Conservation (phyloP, 2,329 filamentous ascomycete genomes). For the Cladosporium phlei region DNA sequence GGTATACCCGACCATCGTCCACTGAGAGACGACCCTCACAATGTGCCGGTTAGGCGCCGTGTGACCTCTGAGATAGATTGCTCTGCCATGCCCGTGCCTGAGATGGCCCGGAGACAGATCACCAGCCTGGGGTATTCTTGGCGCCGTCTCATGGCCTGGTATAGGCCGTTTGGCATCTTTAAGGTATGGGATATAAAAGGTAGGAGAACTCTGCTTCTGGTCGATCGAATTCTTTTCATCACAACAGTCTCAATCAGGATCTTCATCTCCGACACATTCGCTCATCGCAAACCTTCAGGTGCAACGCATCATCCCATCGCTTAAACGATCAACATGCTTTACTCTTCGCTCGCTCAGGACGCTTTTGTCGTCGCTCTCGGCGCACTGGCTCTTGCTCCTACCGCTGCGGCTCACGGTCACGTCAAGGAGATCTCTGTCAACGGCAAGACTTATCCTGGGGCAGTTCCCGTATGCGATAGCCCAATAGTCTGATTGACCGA, state of each 20-base stretch:
- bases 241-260: not conserved
- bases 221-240: not conserved
- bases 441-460: slow-evolving; percentile 37
- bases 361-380: slow-evolving; percentile 4
- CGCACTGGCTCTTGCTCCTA: slow-evolving; percentile 8
- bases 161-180: not conserved
- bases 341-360: slow-evolving; percentile 12
- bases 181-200: slow-evolving; percentile 5
- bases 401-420: slow-evolving; percentile 41
- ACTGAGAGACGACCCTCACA: not conserved
- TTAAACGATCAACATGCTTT: slow-evolving; percentile 8
- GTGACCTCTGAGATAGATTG: slow-evolving; percentile 14
- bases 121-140: slow-evolving; percentile 11
- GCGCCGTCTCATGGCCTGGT: not conserved
- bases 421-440: slow-evolving; percentile 41
- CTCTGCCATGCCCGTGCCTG: slow-evolving; percentile 7
- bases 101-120: slow-evolving; percentile 5
- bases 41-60: not conserved
- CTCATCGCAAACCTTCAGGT: slow-evolving; percentile 2
- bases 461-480: not conserved
- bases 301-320: slow-evolving; percentile 1
- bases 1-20: too few species aligned
- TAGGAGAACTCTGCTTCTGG: not conserved
- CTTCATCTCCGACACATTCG: not conserved
- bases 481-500: too few species aligned